phyloP scores from a whole-genome alignment of 495 filamentous ascomycete species.

The Lasiosphaeria ovina region DNA sequence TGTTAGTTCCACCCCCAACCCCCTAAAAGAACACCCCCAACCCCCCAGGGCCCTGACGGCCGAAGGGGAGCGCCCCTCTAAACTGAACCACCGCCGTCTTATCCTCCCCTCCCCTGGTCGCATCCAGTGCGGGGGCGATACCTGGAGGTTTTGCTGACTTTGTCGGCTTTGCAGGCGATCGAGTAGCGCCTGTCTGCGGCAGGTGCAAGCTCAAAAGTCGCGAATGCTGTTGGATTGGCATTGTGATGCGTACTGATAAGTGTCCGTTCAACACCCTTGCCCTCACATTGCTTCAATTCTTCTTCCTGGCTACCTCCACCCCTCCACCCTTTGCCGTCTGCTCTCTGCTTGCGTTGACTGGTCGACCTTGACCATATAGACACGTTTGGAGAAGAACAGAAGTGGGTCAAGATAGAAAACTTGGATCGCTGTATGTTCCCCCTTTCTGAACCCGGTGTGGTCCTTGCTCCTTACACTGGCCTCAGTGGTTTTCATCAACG shows the following conservation, averaged over 20 bases:
- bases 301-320: background rate
- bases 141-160: background rate
- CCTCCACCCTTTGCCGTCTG: background rate
- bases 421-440: conserved; percentile 27
- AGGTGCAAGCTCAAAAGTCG: conserved; percentile 30
- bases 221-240: conserved; percentile 24
- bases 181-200: conserved; percentile 42
- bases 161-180: conserved; percentile 37
- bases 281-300: background rate
- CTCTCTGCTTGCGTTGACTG: conserved; percentile 2
- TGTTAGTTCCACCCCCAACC: conserved; percentile 27
- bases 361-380: conserved; percentile 9
- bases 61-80: background rate
- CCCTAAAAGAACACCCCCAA: background rate
- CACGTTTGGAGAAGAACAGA: conserved; percentile 27
- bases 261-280: conserved; percentile 13
- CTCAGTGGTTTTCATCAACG: conserved; percentile 14
- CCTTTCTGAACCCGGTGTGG: background rate
- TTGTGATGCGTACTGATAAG: conserved; percentile 31
- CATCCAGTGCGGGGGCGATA: background rate
- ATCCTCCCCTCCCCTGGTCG: background rate
- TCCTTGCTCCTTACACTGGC: background rate
- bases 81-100: background rate
- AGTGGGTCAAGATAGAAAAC: conserved; percentile 28
- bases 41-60: too few species aligned